Evolutionary conservation across 1,284 basidiomycete species (phyloP), one percentile per base, ranked within the genome.

Genomic region (Trichosporon inkin): DNA sequence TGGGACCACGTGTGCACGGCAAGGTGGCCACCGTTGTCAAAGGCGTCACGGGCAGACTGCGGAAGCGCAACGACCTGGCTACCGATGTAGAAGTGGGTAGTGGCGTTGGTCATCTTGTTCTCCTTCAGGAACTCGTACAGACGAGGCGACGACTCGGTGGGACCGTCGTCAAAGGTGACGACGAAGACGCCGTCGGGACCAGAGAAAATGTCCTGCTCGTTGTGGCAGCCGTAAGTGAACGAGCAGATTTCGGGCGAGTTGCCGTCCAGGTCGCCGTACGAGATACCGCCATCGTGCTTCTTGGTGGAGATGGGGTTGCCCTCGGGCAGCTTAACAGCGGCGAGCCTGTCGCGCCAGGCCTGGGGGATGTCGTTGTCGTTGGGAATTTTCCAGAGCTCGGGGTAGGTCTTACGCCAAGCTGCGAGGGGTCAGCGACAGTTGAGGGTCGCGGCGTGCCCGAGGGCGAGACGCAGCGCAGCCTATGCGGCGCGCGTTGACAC

Each of bases 1-100:
- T 82, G 81, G 8, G 79, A 79, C 79, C 81, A 83, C 53, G 82
- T 83, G 74, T 83, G 82, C 6, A 81, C 81, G 56, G 73, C 73
- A 53, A 76, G 68, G 64, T 75, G 75, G 16, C 71, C 71, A 38
- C 74, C 73, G n/a, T 62, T 66, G 32, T 62, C 64, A 61, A 65
- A 63, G 38, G 67, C 65, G 14, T 56, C 61, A 53, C 66, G 68
- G 62, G 66, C 66, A n/a, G 34, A 52, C 35, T 57, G 62, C 20
- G 70, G 70, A 60, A 66, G 70, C 55, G 20, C 53, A 22, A 51
- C 32, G 34, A 60, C 53, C 58, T 63, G 56, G 40, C 41, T 54
- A 20, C 58, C 62, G 32, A 58, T 63, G 53, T 55, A 58, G 70
- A 84, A 85, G 71, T 84, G 84, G 19, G 84, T 84, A 6, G 82